Conservation (phyloP, 1,284 basidiomycete species). For the Phellinidium pouzarii region DNA sequence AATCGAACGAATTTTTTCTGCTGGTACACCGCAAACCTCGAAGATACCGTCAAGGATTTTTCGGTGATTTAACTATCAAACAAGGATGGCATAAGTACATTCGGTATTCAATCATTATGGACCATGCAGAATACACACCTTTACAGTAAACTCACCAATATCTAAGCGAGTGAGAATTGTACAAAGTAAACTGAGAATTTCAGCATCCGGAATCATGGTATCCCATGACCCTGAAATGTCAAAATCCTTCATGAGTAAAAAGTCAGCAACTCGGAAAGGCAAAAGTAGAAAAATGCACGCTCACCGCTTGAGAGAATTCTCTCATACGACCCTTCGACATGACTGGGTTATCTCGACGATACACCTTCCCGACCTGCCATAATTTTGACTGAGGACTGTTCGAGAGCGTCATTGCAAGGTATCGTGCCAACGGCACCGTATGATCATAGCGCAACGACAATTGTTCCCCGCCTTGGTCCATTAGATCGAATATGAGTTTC, state of each 20-base stretch:
- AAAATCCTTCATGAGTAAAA: constrained; percentile 78
- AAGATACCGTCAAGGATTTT: constrained; percentile 98
- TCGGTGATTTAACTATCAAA: constrained; percentile 82
- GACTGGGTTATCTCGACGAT: constrained; percentile 93
- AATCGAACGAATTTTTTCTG: constrained; percentile 89
- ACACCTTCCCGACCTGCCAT: constrained; percentile 98
- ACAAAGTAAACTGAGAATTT: constrained; percentile 79
- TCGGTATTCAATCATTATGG: not conserved
- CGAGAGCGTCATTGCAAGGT: constrained; percentile 89
- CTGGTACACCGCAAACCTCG: constrained; percentile 91
- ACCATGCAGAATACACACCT: constrained; percentile 43
- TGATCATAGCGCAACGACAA: constrained; percentile 94
- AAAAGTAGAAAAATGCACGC: constrained; percentile 26
- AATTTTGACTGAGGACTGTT: constrained; percentile 72
- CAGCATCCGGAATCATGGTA: constrained; percentile 95
- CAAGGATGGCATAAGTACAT: too few relatives aligned
- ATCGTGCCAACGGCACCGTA: constrained; percentile 93
- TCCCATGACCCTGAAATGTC: constrained; percentile 95
- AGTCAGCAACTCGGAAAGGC: constrained; percentile 15
- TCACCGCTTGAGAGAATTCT: constrained; percentile 96
- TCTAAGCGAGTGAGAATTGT: constrained; percentile 81
- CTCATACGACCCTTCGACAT: constrained; percentile 98
- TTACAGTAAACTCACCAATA: constrained; percentile 91
- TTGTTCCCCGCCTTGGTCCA: constrained; percentile 98
- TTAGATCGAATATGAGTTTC: constrained; percentile 97